These are phyloP conservation scores for Trichoderma atroviride DNA, from an alignment of 2,329 filamentous ascomycete genomes.

Conservation along the genomic window DNA sequence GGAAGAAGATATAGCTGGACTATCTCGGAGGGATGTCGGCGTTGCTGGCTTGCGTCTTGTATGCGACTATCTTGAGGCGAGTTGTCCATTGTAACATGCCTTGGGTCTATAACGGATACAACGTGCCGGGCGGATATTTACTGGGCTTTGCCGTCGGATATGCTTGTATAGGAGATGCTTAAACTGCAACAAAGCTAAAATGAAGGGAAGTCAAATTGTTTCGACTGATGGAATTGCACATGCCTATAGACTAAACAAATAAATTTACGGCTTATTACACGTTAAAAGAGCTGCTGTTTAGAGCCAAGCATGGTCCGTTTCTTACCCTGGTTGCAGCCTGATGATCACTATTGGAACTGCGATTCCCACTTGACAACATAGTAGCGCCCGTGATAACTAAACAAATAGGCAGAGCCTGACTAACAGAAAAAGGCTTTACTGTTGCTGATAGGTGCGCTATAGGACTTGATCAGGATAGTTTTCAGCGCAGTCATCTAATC, in stretches of 20 bases:
- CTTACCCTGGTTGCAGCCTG: background rate
- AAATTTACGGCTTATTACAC: background rate
- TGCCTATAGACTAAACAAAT: background rate
- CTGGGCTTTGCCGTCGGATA: conserved; percentile 1
- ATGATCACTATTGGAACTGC: background rate
- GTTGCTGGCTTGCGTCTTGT: background rate
- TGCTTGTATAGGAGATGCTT: background rate
- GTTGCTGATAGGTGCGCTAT: background rate
- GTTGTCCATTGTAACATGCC: background rate
- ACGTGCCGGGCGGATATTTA: background rate
- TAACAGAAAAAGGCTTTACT: background rate
- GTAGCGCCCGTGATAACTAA: conserved; percentile 1
- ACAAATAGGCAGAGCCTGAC: background rate
- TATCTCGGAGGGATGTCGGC: conserved; percentile 3
- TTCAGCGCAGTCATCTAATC: background rate
- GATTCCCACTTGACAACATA: background rate
- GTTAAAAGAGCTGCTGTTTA: background rate
- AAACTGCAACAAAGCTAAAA: background rate
- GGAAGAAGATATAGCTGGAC: background rate
- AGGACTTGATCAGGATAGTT: background rate
- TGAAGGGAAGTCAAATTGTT: background rate
- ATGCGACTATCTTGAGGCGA: background rate
- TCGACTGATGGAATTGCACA: background rate
- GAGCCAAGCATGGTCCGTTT: background rate
- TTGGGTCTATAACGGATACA: background rate